These are phyloP conservation scores for Wallemia ichthyophaga DNA, from an alignment of 1,284 basidiomycete species.

Conservation along the genomic window DNA sequence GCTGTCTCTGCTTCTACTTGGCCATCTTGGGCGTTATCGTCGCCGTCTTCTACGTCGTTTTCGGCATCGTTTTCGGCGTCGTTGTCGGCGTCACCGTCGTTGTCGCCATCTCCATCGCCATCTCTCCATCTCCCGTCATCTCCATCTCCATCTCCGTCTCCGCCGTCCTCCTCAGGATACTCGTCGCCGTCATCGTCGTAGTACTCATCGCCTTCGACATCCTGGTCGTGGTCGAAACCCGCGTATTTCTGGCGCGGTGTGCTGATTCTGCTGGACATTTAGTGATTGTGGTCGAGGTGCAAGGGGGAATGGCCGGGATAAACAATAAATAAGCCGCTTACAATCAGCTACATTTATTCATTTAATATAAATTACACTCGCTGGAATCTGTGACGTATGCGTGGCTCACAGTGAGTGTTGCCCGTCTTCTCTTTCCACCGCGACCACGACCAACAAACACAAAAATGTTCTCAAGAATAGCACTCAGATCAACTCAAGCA, in stretches of 20 bases:
- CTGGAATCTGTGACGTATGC: too few relatives aligned
- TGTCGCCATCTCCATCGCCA: conserved; percentile 9
- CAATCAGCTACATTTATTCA: too few relatives aligned
- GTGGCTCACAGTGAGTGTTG: too few relatives aligned
- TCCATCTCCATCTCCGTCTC: conserved; percentile 3
- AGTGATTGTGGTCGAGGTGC: too few relatives aligned
- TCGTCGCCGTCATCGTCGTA: conserved; percentile 2
- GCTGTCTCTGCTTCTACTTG: too few relatives aligned
- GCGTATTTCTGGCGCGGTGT: neutral
- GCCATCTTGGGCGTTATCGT: conserved; percentile 4
- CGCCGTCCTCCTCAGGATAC: conserved; percentile 5
- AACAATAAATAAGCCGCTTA: too few relatives aligned
- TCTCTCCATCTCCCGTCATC: conserved; percentile 8
- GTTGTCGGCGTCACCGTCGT: conserved; percentile 2
- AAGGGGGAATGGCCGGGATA: too few relatives aligned
- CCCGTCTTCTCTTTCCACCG: neutral
- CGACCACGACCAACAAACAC: neutral
- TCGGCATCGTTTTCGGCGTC: neutral
- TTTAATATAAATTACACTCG: too few relatives aligned
- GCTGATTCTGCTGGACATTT: neutral
- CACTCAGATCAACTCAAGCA: neutral
- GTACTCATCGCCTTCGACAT: conserved; percentile 2
- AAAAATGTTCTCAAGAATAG: neutral
- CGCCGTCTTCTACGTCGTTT: conserved; percentile 7
- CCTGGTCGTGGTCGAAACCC: conserved; percentile 1